Evolutionary conservation across 352 stramenopile genomes (phyloP).

Genomic region (Globisporangium emineosum): DNA sequence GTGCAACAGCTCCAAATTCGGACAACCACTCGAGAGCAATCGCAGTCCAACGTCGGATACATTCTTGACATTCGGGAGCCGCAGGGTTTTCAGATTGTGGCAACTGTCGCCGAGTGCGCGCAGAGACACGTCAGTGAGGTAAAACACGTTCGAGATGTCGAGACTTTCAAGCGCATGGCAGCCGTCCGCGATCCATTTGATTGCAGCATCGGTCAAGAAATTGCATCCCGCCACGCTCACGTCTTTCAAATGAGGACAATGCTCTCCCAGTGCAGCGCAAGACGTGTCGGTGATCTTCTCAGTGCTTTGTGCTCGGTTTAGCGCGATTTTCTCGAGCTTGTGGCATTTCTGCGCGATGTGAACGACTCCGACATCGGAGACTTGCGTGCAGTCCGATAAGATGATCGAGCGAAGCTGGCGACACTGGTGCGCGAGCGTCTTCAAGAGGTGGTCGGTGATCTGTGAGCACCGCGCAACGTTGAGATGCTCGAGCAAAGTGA

Average conservation of each 20-base stretch:
- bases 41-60: conserved; percentile 84
- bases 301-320: conserved; percentile 49
- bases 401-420: conserved; percentile 59
- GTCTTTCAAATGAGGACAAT: conserved; percentile 42
- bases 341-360: conserved; percentile 73
- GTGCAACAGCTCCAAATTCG: conserved; percentile 68
- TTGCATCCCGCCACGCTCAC: conserved; percentile 84
- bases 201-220: conserved; percentile 87
- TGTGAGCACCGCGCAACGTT: conserved; percentile 78
- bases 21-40: conserved; percentile 81
- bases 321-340: conserved; percentile 70
- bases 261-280: conserved; percentile 73
- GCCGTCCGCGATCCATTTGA: conserved; percentile 85
- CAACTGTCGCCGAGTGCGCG: conserved; percentile 45
- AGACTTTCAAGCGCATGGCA: conserved; percentile 76
- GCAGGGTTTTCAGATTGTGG: conserved; percentile 31
- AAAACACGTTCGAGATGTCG: conserved; percentile 75
- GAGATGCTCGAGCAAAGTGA: conserved; percentile 41
- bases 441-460: conserved; percentile 83
- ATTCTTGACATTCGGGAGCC: conserved; percentile 64
- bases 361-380: conserved; percentile 87
- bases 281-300: conserved; percentile 88
- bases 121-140: conserved; percentile 82
- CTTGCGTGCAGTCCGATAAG: conserved; percentile 68
- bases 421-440: conserved; percentile 75